These are phyloP conservation scores for Torulaspora pretoriensis DNA, from an alignment of 1,139 yeast genomes.

Conservation along the genomic window DNA sequence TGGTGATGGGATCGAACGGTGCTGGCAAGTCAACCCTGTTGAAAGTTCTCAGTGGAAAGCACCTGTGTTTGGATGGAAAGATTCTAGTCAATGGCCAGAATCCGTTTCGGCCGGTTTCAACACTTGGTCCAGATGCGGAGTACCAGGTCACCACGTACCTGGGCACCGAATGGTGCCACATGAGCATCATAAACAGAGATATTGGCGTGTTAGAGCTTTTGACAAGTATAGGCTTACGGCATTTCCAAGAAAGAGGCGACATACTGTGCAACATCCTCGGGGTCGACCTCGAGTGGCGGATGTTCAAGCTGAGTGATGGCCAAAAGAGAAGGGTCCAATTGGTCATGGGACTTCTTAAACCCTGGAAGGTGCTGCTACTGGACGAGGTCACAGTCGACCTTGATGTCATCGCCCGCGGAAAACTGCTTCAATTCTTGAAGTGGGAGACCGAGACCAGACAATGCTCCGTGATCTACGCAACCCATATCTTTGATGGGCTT, in stretches of 20 bases:
- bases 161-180: constrained; percentile 97
- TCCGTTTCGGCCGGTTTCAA: constrained; percentile 57
- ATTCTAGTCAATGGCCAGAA: constrained; percentile 70
- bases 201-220: constrained; percentile 78
- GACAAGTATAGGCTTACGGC: constrained; percentile 78
- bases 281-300: constrained; percentile 83
- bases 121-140: constrained; percentile 36
- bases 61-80: constrained; percentile 69
- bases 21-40: constrained; percentile 93
- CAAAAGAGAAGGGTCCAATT: constrained; percentile 91
- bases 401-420: constrained; percentile 83
- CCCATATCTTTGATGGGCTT: constrained; percentile 94
- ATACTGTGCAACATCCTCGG: constrained; percentile 70
- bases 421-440: constrained; percentile 64
- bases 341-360: constrained; percentile 86
- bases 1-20: constrained; percentile 90
- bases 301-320: constrained; percentile 90
- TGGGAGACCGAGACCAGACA: constrained; percentile 62
- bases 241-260: constrained; percentile 70
- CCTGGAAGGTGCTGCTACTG: constrained; percentile 77
- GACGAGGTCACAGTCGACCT: constrained; percentile 97
- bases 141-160: constrained; percentile 68
- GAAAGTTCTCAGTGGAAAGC: constrained; percentile 84
- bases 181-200: constrained; percentile 84
- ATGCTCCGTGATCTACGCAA: constrained; percentile 82